Evolutionary conservation across 345 rosid genomes (phyloP).

Genomic region (Limnanthes douglasii): DNA sequence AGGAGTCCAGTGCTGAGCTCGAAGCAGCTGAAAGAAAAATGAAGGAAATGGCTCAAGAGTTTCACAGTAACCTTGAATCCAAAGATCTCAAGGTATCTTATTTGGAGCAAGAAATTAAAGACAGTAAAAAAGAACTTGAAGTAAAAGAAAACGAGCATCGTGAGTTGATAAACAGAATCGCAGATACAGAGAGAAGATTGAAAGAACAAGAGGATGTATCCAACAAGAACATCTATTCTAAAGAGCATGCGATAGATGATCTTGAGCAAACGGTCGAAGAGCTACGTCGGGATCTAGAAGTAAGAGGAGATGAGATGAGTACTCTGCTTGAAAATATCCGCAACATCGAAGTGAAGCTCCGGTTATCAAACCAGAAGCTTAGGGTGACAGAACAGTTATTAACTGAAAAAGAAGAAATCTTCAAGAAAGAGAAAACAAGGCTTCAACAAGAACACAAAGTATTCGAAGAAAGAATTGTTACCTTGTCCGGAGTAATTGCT

Average conservation of each 20-base stretch:
- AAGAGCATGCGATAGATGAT: constrained; percentile 28
- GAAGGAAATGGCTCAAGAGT: constrained; percentile 28
- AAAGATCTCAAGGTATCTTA: constrained; percentile 22
- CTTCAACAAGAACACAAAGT: constrained; percentile 40
- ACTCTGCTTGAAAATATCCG: constrained; percentile 34
- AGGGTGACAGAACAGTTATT: constrained; percentile 78
- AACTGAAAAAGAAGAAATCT: constrained; percentile 53
- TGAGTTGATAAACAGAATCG: constrained; percentile 16
- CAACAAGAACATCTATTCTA: constrained; percentile 14
- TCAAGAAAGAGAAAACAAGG: constrained; percentile 45
- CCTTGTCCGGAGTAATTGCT: constrained; percentile 20
- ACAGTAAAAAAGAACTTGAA: constrained; percentile 33
- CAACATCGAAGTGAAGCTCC: constrained; percentile 65
- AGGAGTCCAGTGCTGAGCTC: constrained; percentile 23
- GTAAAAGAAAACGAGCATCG: constrained; percentile 25
- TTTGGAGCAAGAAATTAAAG: constrained; percentile 25
- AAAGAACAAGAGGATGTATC: constrained; percentile 24
- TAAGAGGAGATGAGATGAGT: constrained; percentile 66
- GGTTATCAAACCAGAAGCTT: constrained; percentile 86
- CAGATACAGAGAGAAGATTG: constrained; percentile 36
- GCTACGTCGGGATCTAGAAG: constrained; percentile 48
- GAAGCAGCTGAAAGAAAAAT: constrained; percentile 26
- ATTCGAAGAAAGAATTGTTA: constrained; percentile 35
- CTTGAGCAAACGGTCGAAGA: constrained; percentile 46
- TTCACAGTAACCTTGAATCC: constrained; percentile 18